Evolutionary conservation across 257 asterid genomes (phyloP), one percentile per base, ranked within the genome.

Genomic region (Capsicum chinense): DNA sequence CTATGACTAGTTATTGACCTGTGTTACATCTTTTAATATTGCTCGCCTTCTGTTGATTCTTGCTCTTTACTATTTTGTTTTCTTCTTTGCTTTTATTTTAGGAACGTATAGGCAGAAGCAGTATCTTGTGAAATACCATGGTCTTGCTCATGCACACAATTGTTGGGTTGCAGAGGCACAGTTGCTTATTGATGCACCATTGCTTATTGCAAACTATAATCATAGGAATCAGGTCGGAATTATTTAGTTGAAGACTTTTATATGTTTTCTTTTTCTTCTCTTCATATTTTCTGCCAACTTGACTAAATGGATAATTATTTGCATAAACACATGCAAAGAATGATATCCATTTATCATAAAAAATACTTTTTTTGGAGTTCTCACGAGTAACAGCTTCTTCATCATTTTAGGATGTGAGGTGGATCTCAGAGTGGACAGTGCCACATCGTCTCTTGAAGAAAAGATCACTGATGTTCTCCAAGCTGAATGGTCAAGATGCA

Each of bases 71-170:
- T 85, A 26, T 85, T 52, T 79, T 66, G 44, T 52, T 83, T 79
- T 59, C 60, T 79, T 82, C 21, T 83, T 66, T 37, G 79, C 88
- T 56, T 86, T 85, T 79, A 83, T 87, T 74, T 67, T 84, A 92
- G 97, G 93, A 88, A 86, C 81, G 73, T 84, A n/a, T 85, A 85
- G 84, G 69, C 97, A 93, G 90, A 92, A 83, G 87, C 97, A 93
- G 86, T 93, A 90, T 91, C 90, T 93, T 85, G 95, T 93, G 66
- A 92, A 93, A 84, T 93, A 92, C 86, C 85, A 71, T 19, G 96
- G 95, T 78, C 97, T 93, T 89, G 92, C 95, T 81, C 96, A 93
- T 79, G 84, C 91, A 88, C 92, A 93, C 90, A 92, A 91, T 86
- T 93, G 89, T 35, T 93, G 97, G 97, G 91, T 92, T 52, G 88